phyloP scores from a whole-genome alignment of 805 yeast genomes.

The Zygotorulaspora florentina region DNA sequence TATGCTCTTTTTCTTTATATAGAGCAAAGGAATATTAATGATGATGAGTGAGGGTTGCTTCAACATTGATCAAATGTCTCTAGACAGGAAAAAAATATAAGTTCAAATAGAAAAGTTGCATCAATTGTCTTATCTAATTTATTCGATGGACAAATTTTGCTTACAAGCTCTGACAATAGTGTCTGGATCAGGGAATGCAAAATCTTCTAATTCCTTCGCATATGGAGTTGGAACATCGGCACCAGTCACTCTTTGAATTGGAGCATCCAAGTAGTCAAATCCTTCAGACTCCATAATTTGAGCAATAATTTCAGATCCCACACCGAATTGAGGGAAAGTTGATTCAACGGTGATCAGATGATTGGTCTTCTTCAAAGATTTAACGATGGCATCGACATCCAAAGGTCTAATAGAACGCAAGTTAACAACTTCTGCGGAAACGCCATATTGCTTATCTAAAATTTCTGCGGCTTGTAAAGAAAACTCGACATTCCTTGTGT shows the following conservation, averaged over 20 bases:
- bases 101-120: neutral
- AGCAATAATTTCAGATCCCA: conserved; percentile 97
- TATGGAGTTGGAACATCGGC: conserved; percentile 99
- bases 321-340: conserved; percentile 97
- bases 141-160: conserved; percentile 68
- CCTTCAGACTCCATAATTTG: conserved; percentile 98
- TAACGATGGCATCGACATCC: conserved; percentile 80
- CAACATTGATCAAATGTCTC: neutral
- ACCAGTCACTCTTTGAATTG: conserved; percentile 97
- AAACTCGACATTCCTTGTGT: conserved; percentile 84
- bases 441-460: conserved; percentile 79
- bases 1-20: neutral
- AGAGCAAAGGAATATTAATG: conserved; percentile 1
- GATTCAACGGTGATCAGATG: conserved; percentile 95
- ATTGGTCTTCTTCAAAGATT: conserved; percentile 92
- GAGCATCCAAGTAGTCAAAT: conserved; percentile 96
- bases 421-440: conserved; percentile 90
- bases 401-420: conserved; percentile 96
- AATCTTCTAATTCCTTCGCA: conserved; percentile 91
- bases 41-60: neutral
- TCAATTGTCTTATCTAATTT: conserved; percentile 3
- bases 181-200: conserved; percentile 97
- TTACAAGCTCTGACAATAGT: conserved; percentile 82
- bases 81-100: neutral
- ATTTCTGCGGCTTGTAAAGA: conserved; percentile 86